Percentiles rank a stretch among this genome's conserved stretches.
phyloP scores from a whole-genome alignment of 2,329 filamentous ascomycete genomes.

The Neurospora sp. region DNA sequence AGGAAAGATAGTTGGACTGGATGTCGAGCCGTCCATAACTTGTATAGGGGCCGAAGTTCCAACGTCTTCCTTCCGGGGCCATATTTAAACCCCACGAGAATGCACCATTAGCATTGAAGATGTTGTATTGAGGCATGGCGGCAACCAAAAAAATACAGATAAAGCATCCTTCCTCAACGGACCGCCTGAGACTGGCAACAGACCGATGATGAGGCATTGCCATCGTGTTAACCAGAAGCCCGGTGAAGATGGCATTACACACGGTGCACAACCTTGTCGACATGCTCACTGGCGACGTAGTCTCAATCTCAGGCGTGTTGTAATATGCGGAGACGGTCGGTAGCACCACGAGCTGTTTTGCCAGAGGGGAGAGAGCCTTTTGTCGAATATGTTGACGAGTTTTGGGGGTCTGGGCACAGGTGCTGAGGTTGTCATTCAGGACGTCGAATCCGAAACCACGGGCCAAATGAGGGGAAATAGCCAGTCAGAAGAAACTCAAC shows the following conservation, averaged over 20 bases:
- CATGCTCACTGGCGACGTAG: neutral
- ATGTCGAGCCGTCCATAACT: accelerated
- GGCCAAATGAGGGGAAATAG: neutral
- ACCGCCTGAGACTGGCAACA: neutral
- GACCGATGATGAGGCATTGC: neutral
- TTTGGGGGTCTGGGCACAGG: neutral
- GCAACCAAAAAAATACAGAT: neutral
- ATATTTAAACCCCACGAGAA: too few species aligned
- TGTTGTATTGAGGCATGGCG: neutral
- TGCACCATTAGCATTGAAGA: too few species aligned
- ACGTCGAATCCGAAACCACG: neutral
- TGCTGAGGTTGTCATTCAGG: neutral
- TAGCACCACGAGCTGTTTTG: neutral
- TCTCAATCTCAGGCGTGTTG: neutral
- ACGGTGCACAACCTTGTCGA: neutral
- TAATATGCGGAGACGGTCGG: neutral
- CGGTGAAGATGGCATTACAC: neutral
- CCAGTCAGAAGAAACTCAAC: neutral
- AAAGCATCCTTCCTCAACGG: neutral
- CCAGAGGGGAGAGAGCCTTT: neutral
- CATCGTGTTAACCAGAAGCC: neutral
- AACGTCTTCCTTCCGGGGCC: neutral
- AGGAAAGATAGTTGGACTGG: accelerated
- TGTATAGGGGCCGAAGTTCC: accelerated
- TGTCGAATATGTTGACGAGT: neutral